Base-by-base conservation (phyloP, 495 filamentous ascomycete genomes). In the Platismatia glauca region DNA sequence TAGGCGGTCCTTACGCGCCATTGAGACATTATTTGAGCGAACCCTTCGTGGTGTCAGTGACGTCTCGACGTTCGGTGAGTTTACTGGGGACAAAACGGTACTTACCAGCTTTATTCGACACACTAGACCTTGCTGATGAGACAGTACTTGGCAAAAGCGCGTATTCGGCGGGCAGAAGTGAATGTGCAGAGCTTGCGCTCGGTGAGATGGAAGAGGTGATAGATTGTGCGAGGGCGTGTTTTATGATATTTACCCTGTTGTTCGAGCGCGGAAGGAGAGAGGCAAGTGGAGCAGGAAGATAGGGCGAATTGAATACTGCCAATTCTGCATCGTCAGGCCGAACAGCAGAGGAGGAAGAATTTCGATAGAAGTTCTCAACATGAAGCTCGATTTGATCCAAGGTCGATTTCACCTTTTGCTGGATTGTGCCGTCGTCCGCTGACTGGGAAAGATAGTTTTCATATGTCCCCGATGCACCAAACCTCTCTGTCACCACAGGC, bases 351-450 rank as follows among this genome's bases (percentile, higher is more conserved):
- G 38, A n/a, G 16, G 64, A 15, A 1, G 55, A 20, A 13, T 58
- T 46, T 15, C 57, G 70, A 57, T 73, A 73, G 43, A 69, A 73
- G 35, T 71, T 72, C 35, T 72, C 71, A 31, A 69, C 61, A 37
- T 72, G 64, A 15, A 68, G 57, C 44, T 67, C 57, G 15, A 72
- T 63, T 27, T 73, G 68, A 27, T 70, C 68, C 27, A 72, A 64
- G 9, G 62, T 39, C 0, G 63, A 35, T 35, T 64, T 68, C 22
- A 62, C 55, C 16, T 62, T 48, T 24, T 38, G 52, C 18, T 61
- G 59, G 9, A 72, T 37, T 4, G 68, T 68, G 3, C 29, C 35
- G 43, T 72, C 71, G 35, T 72, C 71, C 20, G 63, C 66, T 0
- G 60, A 55, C 50, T 67, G 68, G 24, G 71, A 70, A 4, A 72